Evolutionary conservation across 345 rosid species (phyloP).

Genomic region (Ceriops zippeliana): DNA sequence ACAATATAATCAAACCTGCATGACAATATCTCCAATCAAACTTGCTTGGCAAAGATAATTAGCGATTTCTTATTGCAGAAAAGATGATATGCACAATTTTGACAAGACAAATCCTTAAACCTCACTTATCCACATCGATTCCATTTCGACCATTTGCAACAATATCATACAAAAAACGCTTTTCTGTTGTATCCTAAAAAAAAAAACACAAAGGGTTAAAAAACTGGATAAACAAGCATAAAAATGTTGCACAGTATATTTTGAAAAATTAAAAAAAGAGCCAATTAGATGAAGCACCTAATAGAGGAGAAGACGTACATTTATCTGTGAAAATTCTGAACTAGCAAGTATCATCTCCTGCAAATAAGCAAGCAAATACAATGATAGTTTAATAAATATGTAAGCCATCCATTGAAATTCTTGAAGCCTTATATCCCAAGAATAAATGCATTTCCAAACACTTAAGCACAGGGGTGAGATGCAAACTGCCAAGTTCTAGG

Average conservation of each 20-base stretch:
- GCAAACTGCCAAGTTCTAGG: no score
- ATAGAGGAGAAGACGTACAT: slow-evolving; percentile 37
- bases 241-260: slow-evolving; percentile 14
- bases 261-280: background rate
- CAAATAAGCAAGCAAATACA: slow-evolving; percentile 6
- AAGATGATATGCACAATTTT: background rate
- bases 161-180: slow-evolving; percentile 83
- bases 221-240: no score
- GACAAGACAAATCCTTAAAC: slow-evolving; percentile 12
- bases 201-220: no score
- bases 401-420: background rate
- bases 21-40: background rate
- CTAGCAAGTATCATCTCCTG: slow-evolving; percentile 95
- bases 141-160: slow-evolving; percentile 99
- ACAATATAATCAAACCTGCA: slow-evolving; percentile 89
- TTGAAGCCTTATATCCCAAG: no score
- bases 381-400: background rate
- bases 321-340: slow-evolving; percentile 48
- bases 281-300: slow-evolving; percentile 5
- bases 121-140: slow-evolving; percentile 86
- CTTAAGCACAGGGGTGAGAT: no score
- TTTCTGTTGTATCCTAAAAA: slow-evolving; percentile 49
- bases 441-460: no score
- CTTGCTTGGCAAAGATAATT: background rate
- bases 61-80: slow-evolving; percentile 1